phyloP scores from a whole-genome alignment of 176 grass and related monocot species.

The Phragmites australis region DNA sequence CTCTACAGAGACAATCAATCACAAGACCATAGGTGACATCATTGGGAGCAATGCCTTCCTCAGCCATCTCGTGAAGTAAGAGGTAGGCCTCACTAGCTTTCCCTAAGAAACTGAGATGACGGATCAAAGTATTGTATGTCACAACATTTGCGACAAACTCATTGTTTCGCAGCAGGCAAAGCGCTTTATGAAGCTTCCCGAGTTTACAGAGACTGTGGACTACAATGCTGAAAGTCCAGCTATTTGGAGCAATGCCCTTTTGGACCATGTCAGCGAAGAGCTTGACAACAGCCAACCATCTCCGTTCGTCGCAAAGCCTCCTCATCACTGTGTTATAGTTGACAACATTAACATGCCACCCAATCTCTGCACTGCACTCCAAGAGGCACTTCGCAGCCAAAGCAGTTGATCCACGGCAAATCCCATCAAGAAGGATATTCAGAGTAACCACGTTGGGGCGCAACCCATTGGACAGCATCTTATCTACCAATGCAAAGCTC shows the following conservation, averaged over 20 bases:
- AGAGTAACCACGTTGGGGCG: slow-evolving; percentile 73
- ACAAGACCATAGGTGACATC: slow-evolving; percentile 56
- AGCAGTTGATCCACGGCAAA: slow-evolving; percentile 59
- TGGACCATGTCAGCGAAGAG: slow-evolving; percentile 75
- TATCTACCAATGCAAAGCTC: slow-evolving; percentile 60
- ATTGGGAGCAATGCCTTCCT: slow-evolving; percentile 56
- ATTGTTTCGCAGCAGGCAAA: slow-evolving; percentile 45
- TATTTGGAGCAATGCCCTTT: slow-evolving; percentile 72
- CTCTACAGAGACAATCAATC: slow-evolving; percentile 66
- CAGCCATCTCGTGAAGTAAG: slow-evolving; percentile 60
- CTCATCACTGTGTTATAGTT: slow-evolving; percentile 97
- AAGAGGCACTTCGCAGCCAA: slow-evolving; percentile 60
- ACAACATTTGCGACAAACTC: slow-evolving; percentile 66
- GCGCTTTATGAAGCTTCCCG: slow-evolving; percentile 48
- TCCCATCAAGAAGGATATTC: slow-evolving; percentile 86
- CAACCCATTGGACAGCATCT: slow-evolving; percentile 60
- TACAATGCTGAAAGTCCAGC: slow-evolving; percentile 81
- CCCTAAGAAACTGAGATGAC: slow-evolving; percentile 47
- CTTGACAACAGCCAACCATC: slow-evolving; percentile 66
- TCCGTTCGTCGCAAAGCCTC: slow-evolving; percentile 62
- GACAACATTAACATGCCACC: slow-evolving; percentile 61
- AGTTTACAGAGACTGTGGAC: slow-evolving; percentile 73
- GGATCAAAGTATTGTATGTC: slow-evolving; percentile 76
- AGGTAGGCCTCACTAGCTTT: slow-evolving; percentile 46
- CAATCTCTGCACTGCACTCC: slow-evolving; percentile 64